Evolutionary conservation across 2,329 filamentous ascomycete species (phyloP).

Genomic region (Drechmeria coniospora): DNA sequence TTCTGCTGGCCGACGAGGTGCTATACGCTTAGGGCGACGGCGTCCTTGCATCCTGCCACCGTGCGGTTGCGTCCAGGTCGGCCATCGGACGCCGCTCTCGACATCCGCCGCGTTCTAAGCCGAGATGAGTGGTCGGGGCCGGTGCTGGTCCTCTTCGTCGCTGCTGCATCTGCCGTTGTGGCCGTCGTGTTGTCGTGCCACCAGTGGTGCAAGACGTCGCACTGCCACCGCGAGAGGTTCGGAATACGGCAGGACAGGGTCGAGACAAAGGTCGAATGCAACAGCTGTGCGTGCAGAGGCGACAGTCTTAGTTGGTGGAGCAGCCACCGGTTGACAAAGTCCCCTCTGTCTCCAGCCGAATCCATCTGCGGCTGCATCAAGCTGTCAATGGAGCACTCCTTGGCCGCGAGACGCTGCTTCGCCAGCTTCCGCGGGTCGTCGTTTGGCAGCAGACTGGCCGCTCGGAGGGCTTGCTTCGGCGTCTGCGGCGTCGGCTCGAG

Average conservation of each 20-base stretch:
- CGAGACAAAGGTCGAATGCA: slow-evolving; percentile 20
- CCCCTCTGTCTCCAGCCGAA: slow-evolving; percentile 22
- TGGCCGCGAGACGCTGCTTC: slow-evolving; percentile 25
- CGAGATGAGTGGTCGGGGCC: slow-evolving; percentile 11
- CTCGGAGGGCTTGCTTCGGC: slow-evolving; percentile 23
- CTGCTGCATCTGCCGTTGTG: slow-evolving; percentile 5
- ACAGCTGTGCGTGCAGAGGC: slow-evolving; percentile 26
- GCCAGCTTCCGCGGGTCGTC: slow-evolving; percentile 17
- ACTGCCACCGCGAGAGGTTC: slow-evolving; percentile 19
- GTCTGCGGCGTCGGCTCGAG: slow-evolving; percentile 23
- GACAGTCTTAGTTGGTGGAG: slow-evolving; percentile 33
- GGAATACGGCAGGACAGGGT: slow-evolving; percentile 16
- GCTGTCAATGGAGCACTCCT: slow-evolving; percentile 31
- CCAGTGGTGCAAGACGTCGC: slow-evolving; percentile 22
- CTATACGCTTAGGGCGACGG: slow-evolving; percentile 5
- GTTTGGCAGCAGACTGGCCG: slow-evolving; percentile 20
- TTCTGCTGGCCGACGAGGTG: too few species aligned
- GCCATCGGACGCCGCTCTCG: slow-evolving; percentile 14
- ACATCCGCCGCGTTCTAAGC: slow-evolving; percentile 11
- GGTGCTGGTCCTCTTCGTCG: slow-evolving; percentile 7
- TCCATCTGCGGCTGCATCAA: slow-evolving; percentile 21
- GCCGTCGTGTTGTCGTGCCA: slow-evolving; percentile 14
- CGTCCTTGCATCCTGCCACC: slow-evolving; percentile 4
- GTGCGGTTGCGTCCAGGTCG: not conserved
- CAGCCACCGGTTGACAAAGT: slow-evolving; percentile 36